phyloP scores from a whole-genome alignment of 352 stramenopile species.

The Pilasporangium apinafurcum region DNA sequence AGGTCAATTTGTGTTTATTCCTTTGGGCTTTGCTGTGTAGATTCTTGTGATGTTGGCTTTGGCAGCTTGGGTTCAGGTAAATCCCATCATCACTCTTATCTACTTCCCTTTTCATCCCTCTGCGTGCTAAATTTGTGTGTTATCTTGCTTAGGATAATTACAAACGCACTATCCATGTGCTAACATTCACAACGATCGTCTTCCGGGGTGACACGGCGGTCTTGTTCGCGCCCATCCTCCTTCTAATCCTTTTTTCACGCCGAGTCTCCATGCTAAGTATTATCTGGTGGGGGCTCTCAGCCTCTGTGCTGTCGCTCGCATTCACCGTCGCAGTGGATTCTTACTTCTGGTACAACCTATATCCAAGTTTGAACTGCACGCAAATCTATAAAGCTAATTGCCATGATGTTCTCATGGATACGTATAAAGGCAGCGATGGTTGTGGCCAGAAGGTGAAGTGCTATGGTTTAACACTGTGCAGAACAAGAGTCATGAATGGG shows the following conservation, averaged over 20 bases:
- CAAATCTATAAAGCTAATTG: background rate
- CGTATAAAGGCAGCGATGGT: conserved; percentile 48
- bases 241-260: conserved; percentile 84
- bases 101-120: background rate
- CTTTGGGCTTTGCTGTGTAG: too few species aligned
- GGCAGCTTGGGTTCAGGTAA: conserved; percentile 53
- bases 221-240: conserved; percentile 90
- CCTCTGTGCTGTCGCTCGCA: conserved; percentile 60
- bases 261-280: conserved; percentile 71
- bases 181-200: conserved; percentile 92
- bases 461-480: conserved; percentile 96
- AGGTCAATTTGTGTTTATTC: too few species aligned
- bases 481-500: conserved; percentile 97
- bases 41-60: conserved; percentile 57
- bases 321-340: conserved; percentile 91
- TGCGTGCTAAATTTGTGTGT: background rate
- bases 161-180: conserved; percentile 56
- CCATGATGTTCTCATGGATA: background rate
- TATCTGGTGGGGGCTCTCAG: conserved; percentile 72
- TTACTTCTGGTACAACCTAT: conserved; percentile 79
- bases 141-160: conserved; percentile 18
- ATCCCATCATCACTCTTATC: background rate
- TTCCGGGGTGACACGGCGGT: conserved; percentile 97
- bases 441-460: conserved; percentile 98
- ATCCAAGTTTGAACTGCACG: background rate